phyloP scores from a whole-genome alignment of 2,329 filamentous ascomycete genomes.

The Cadophora gregata region DNA sequence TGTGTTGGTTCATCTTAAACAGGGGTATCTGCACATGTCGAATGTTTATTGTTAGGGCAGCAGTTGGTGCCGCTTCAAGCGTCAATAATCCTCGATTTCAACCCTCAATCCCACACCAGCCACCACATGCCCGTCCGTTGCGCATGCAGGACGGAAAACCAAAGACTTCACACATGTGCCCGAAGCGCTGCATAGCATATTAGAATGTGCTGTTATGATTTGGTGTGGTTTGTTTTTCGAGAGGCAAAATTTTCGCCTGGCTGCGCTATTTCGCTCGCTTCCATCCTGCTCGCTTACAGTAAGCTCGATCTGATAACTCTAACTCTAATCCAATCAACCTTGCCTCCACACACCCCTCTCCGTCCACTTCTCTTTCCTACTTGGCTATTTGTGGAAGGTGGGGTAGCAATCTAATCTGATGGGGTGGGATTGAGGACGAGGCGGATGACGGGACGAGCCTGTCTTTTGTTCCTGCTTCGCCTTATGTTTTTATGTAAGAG shows the following conservation, averaged over 20 bases:
- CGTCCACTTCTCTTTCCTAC: conserved; percentile 4
- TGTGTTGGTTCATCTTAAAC: not conserved
- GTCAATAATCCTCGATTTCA: not conserved
- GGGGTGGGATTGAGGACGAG: conserved; percentile 10
- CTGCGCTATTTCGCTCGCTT: conserved; percentile 4
- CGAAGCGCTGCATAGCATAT: conserved; percentile 5
- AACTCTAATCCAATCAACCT: conserved; percentile 18
- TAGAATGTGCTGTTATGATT: conserved; percentile 3
- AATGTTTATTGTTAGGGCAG: conserved; percentile 3
- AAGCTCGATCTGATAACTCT: conserved; percentile 21
- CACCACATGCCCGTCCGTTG: not conserved
- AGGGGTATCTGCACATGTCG: not conserved
- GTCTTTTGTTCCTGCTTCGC: conserved; percentile 9
- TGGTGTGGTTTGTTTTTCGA: not conserved
- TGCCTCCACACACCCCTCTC: not conserved
- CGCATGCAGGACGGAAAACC: not conserved
- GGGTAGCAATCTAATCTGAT: conserved; percentile 6
- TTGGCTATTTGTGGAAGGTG: conserved; percentile 18
- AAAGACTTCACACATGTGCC: not conserved
- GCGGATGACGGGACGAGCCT: not conserved
- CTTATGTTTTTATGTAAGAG: conserved; percentile 14
- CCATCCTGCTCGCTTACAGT: conserved; percentile 2
- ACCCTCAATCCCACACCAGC: not conserved
- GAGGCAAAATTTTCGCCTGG: not conserved
- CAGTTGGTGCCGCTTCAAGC: conserved; percentile 3